Conservation (phyloP, 345 rosid genomes). For the Arabidopsis arenosa region DNA sequence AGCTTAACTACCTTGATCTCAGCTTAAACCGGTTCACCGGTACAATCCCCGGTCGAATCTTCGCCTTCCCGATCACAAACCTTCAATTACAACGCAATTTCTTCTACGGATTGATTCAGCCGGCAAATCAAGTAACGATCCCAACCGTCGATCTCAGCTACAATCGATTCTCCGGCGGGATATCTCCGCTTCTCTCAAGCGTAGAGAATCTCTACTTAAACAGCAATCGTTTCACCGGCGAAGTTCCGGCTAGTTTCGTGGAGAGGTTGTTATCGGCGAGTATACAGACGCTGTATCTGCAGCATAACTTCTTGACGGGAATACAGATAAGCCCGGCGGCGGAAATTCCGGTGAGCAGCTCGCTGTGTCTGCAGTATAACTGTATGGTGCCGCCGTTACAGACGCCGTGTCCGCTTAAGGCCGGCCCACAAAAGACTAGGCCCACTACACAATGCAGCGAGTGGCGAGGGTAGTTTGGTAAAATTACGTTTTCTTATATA, state of each 20-base stretch:
- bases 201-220: constrained; percentile 87
- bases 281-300: constrained; percentile 78
- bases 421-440: constrained; percentile 81
- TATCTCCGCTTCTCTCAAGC: constrained; percentile 82
- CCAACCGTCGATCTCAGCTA: constrained; percentile 84
- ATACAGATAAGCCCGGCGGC: constrained; percentile 92
- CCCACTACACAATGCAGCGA: constrained; percentile 76
- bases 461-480: constrained; percentile 58
- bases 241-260: constrained; percentile 81
- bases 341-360: constrained; percentile 77
- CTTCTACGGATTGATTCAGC: constrained; percentile 72
- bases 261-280: constrained; percentile 67
- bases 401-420: constrained; percentile 86
- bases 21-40: constrained; percentile 84
- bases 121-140: constrained; percentile 65
- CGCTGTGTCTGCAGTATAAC: constrained; percentile 90
- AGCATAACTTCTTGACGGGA: constrained; percentile 92
- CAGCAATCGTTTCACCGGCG: constrained; percentile 87
- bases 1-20: constrained; percentile 76
- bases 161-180: constrained; percentile 76
- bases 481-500: constrained; percentile 3
- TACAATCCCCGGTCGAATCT: constrained; percentile 59
- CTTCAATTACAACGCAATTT: constrained; percentile 82
- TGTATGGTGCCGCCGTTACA: constrained; percentile 96
- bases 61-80: constrained; percentile 68